These are phyloP conservation scores for Astragalus glycyphyllos DNA, from an alignment of 306 rosid species.

Conservation along the genomic window DNA sequence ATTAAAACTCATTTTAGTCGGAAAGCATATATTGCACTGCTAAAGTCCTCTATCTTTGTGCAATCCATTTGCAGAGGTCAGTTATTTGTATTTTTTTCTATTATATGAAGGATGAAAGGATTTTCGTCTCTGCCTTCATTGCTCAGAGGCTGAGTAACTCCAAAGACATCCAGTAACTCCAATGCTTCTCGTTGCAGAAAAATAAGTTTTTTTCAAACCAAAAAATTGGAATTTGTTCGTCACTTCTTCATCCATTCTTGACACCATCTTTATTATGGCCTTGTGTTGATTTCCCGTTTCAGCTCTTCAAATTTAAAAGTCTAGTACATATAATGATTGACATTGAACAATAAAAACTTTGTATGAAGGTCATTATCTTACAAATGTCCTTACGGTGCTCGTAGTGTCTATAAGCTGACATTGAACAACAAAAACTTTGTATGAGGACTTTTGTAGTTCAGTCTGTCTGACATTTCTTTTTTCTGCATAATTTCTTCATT, in stretches of 20 bases:
- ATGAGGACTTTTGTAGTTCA: constrained; percentile 34
- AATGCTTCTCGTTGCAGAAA: constrained; percentile 26
- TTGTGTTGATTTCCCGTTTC: constrained; percentile 18
- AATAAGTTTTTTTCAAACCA: not conserved
- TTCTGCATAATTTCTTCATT: constrained; percentile 1
- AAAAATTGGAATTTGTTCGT: not conserved
- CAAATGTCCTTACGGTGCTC: constrained; percentile 10
- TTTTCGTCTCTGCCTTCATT: constrained; percentile 30
- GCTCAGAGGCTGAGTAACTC: constrained; percentile 17
- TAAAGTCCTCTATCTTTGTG: constrained; percentile 56
- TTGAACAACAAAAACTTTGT: constrained; percentile 12
- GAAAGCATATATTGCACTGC: constrained; percentile 50
- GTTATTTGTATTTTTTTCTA: constrained; percentile 41
- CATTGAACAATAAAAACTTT: not conserved
- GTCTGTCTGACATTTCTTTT: constrained; percentile 23
- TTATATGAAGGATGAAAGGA: constrained; percentile 5
- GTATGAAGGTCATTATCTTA: constrained; percentile 15
- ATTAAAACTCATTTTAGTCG: constrained; percentile 49
- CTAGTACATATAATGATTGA: constrained; percentile 26
- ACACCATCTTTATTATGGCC: constrained; percentile 4
- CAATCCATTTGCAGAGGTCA: constrained; percentile 85
- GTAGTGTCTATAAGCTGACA: not conserved
- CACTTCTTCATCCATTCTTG: constrained; percentile 18
- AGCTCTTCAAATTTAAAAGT: constrained; percentile 15
- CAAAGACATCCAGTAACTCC: not conserved